These are phyloP conservation scores for Daedalea quercina DNA, from an alignment of 768 basidiomycete species.

Conservation along the genomic window DNA sequence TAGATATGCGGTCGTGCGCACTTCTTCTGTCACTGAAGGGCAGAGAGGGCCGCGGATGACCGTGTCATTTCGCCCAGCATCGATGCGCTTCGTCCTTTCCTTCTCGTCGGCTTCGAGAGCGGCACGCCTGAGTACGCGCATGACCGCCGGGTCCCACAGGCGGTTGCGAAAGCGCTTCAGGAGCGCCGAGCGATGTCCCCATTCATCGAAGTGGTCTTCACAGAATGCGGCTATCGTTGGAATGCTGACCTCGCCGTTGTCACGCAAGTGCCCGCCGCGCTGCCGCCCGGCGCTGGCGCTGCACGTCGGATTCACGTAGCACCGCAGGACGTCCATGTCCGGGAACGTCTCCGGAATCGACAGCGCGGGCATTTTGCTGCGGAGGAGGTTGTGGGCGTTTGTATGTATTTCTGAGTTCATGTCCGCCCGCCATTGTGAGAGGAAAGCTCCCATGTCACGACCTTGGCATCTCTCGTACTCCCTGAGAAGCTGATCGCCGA, in stretches of 20 bases:
- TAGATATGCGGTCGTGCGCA: slow-evolving; percentile 18
- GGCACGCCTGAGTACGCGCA: slow-evolving; percentile 17
- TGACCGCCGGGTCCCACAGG: slow-evolving; percentile 18
- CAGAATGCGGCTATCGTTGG: slow-evolving; percentile 19
- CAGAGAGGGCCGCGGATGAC: slow-evolving; percentile 17
- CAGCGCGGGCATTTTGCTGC: slow-evolving; percentile 7
- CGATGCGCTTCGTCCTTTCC: slow-evolving; percentile 19
- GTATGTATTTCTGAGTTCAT: slow-evolving; percentile 21
- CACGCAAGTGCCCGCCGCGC: slow-evolving; percentile 14
- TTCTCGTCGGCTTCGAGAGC: slow-evolving; percentile 26
- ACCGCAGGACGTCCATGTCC: slow-evolving; percentile 13
- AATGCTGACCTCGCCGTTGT: slow-evolving; percentile 17
- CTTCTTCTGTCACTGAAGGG: slow-evolving; percentile 12
- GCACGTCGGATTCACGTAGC: slow-evolving; percentile 18
- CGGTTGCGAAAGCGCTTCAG: slow-evolving; percentile 17
- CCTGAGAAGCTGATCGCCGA: slow-evolving; percentile 20
- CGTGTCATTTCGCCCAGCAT: slow-evolving; percentile 11
- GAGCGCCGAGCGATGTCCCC: slow-evolving; percentile 16
- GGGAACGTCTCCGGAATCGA: slow-evolving; percentile 17
- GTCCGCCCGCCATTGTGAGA: slow-evolving; percentile 18
- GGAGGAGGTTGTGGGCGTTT: slow-evolving; percentile 17
- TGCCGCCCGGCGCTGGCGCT: slow-evolving; percentile 11
- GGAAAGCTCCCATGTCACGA: slow-evolving; percentile 12
- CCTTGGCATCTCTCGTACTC: slow-evolving; percentile 11
- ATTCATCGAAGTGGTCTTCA: slow-evolving; percentile 22